phyloP scores from a whole-genome alignment of 176 grass and related monocot genomes.

The Rhynchospora pubera region DNA sequence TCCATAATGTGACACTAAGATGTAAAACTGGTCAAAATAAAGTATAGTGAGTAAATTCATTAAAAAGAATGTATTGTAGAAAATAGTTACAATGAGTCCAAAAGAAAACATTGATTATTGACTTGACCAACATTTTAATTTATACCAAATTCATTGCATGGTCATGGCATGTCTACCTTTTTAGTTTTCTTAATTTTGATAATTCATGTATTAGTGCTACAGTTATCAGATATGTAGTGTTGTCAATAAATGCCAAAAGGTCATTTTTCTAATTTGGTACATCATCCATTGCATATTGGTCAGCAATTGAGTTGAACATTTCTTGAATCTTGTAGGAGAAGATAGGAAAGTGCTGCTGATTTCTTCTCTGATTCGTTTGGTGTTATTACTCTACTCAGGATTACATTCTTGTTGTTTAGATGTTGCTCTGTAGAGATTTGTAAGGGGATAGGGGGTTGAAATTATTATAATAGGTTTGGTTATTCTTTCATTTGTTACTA shows the following conservation, averaged over 20 bases:
- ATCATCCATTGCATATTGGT: not conserved
- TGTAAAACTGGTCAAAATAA: no score
- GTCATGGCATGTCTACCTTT: not conserved
- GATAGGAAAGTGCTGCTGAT: not conserved
- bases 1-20: not conserved
- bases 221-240: not conserved
- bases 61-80: not conserved
- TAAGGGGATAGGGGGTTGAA: not conserved
- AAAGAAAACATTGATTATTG: not conserved
- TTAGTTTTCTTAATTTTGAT: not conserved
- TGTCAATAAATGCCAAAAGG: not conserved
- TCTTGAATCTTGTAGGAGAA: slow-evolving; percentile 17
- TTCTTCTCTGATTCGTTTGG: not conserved
- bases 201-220: not conserved
- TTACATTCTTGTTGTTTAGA: not conserved
- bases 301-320: not conserved
- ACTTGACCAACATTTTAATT: not conserved
- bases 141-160: no score
- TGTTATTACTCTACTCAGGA: not conserved
- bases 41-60: not conserved
- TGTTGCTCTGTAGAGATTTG: slow-evolving; percentile 18
- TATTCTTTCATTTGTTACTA: slow-evolving; percentile 23
- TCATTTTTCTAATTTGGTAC: not conserved
- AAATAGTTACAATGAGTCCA: not conserved
- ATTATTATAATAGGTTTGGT: not conserved